phyloP scores from a whole-genome alignment of 495 filamentous ascomycete species.

The Trichoderma gamsii region DNA sequence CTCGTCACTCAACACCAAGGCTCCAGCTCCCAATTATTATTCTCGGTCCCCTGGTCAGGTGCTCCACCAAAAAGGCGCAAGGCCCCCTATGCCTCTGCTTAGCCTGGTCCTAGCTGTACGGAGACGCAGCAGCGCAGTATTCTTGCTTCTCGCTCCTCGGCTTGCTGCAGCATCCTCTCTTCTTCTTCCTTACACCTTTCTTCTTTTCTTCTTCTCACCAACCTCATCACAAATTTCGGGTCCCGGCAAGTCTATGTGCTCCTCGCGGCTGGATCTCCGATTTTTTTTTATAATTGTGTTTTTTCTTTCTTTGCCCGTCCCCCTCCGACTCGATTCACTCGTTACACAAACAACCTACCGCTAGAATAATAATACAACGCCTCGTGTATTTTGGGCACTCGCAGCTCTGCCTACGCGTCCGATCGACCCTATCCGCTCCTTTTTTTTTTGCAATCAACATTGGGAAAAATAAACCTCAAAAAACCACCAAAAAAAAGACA shows the following conservation, averaged over 20 bases:
- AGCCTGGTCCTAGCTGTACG: constrained; percentile 1
- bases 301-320: constrained; percentile 14
- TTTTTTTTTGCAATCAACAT: background rate
- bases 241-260: constrained; percentile 11
- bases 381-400: constrained; percentile 10
- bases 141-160: background rate
- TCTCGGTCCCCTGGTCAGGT: background rate
- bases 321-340: constrained; percentile 12
- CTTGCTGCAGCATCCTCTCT: background rate
- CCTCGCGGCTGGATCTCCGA: constrained; percentile 12
- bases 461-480: background rate
- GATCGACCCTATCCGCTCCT: constrained; percentile 10
- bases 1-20: no score
- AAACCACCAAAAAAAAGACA: constrained; percentile 3
- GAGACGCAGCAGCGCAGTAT: background rate
- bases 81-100: background rate
- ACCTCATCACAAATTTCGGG: background rate
- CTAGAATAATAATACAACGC: constrained; percentile 13
- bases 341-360: constrained; percentile 9
- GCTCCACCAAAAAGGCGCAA: background rate
- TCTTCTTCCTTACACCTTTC: constrained; percentile 6
- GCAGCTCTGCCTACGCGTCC: constrained; percentile 6
- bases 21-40: background rate
- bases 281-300: constrained; percentile 11
- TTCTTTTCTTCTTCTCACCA: background rate